These are phyloP conservation scores for Osmanthus fragrans DNA, from an alignment of 257 asterid species.

Conservation along the genomic window DNA sequence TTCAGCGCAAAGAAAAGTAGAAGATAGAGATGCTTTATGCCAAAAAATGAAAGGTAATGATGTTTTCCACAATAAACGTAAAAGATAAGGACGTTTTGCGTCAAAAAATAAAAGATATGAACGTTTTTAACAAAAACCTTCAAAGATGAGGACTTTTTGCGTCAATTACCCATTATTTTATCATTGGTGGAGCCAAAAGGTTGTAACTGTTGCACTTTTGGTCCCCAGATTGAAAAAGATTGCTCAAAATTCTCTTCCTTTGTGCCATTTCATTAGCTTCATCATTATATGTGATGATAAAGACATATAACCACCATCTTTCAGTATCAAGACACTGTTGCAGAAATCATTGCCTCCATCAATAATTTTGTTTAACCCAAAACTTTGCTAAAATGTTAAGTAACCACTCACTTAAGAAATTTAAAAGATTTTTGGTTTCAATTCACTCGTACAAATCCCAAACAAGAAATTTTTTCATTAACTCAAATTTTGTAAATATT, in stretches of 20 bases:
- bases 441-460: not conserved
- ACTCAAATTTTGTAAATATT: too few species aligned
- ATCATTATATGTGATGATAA: conserved; percentile 2
- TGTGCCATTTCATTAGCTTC: not conserved
- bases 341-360: not conserved
- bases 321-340: conserved; percentile 7
- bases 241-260: conserved; percentile 12
- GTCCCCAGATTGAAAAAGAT: conserved; percentile 14
- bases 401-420: not conserved
- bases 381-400: not conserved
- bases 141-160: too few species aligned
- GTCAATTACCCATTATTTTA: too few species aligned
- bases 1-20: too few species aligned
- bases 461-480: too few species aligned
- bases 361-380: not conserved
- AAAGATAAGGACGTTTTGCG: too few species aligned
- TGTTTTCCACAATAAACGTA: too few species aligned
- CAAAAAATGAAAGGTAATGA: too few species aligned
- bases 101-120: too few species aligned
- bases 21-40: too few species aligned
- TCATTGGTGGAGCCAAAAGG: not conserved
- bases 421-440: not conserved
- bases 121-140: too few species aligned
- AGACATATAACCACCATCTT: conserved; percentile 19
- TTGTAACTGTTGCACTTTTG: not conserved